phyloP scores from a whole-genome alignment of 352 stramenopile genomes.

The Phytophthora aleatoria region DNA sequence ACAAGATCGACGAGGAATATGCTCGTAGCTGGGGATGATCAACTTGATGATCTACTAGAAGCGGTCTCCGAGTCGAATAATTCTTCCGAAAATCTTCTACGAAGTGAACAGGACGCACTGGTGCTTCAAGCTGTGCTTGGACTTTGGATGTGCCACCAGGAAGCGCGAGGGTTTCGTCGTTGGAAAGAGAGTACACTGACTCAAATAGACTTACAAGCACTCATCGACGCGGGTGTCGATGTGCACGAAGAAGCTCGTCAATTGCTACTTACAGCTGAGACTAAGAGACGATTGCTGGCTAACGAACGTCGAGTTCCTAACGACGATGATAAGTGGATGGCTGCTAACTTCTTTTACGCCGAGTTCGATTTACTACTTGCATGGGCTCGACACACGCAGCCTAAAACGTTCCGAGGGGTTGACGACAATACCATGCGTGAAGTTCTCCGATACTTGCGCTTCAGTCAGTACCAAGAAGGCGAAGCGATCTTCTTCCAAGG shows the following conservation, averaged over 20 bases:
- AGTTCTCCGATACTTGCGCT: constrained; percentile 44
- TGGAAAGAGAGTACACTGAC: constrained; percentile 30
- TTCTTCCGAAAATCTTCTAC: constrained; percentile 14
- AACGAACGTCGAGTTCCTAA: constrained; percentile 11
- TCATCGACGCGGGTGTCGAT: constrained; percentile 20
- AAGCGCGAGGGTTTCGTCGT: constrained; percentile 28
- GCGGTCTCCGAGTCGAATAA: constrained; percentile 24
- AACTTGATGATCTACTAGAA: constrained; percentile 30
- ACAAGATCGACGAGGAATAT: constrained; percentile 30
- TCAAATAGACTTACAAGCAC: constrained; percentile 18
- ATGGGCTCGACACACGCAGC: constrained; percentile 48
- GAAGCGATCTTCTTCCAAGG: constrained; percentile 63
- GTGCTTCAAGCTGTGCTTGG: constrained; percentile 29
- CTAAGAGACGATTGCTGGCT: constrained; percentile 18
- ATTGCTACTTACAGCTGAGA: constrained; percentile 36
- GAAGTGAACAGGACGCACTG: constrained; percentile 15
- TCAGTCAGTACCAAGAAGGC: constrained; percentile 49
- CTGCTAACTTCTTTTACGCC: constrained; percentile 27
- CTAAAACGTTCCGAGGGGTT: constrained; percentile 52
- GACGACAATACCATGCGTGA: constrained; percentile 46
- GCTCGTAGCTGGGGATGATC: constrained; percentile 25
- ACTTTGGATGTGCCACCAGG: constrained; percentile 23
- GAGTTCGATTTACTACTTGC: constrained; percentile 47
- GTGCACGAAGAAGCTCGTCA: constrained; percentile 32
- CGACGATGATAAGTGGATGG: constrained; percentile 13